Evolutionary conservation across 192 early-diverging fungal species (phyloP).

Genomic region (Coemansia sp.): DNA sequence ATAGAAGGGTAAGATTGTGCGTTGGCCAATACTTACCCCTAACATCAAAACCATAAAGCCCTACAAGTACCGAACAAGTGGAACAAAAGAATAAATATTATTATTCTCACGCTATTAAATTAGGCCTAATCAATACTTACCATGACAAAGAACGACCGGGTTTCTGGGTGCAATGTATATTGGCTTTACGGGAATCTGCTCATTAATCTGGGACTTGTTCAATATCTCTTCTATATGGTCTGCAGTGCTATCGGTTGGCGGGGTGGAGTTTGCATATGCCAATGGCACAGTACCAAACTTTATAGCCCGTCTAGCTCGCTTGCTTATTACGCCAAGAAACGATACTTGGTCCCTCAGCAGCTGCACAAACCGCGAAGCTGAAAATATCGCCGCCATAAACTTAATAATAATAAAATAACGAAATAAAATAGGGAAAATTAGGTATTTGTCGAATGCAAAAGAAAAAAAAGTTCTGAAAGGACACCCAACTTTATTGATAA

Average conservation of each 20-base stretch:
- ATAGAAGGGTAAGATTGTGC: not conserved
- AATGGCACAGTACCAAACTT: conserved; percentile 34
- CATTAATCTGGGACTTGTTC: conserved; percentile 35
- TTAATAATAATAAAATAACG: not conserved
- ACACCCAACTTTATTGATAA: not conserved
- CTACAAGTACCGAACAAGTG: conserved; percentile 9
- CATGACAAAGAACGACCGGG: conserved; percentile 86
- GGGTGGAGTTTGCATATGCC: conserved; percentile 30
- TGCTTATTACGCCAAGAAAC: conserved; percentile 18
- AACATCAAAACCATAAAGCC: conserved; percentile 87
- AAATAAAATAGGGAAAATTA: not conserved
- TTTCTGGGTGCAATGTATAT: conserved; percentile 71
- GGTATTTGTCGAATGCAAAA: not conserved
- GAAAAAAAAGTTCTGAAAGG: not conserved
- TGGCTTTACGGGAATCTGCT: conserved; percentile 57
- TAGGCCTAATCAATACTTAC: conserved; percentile 18
- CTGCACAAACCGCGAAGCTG: conserved; percentile 30
- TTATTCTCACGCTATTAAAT: not conserved
- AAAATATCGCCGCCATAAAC: conserved; percentile 36
- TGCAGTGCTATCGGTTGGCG: not conserved
- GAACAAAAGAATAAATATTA: not conserved
- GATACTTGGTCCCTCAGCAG: conserved; percentile 24
- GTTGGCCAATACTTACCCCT: conserved; percentile 18
- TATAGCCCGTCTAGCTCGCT: conserved; percentile 17
- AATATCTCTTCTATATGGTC: not conserved